A percentile compares a stretch with the other conserved stretches of the same genome.
Evolutionary conservation across 139 green algal species (phyloP).

Genomic region (Picochlorum costavermella): DNA sequence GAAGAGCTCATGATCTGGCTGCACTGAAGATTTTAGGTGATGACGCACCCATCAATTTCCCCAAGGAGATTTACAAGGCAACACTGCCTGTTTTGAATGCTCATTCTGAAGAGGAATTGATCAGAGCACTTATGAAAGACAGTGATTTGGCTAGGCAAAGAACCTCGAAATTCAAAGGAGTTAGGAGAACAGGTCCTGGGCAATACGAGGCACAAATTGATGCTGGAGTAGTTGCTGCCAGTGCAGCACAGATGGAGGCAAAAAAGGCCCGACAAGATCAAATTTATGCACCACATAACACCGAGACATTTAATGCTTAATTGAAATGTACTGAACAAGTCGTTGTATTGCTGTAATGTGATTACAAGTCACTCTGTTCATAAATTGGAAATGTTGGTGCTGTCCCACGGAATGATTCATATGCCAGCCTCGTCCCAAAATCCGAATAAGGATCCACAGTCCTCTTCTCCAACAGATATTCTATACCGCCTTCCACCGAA

Average conservation of each 20-base stretch:
- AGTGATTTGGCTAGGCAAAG: constrained; percentile 6
- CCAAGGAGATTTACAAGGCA: constrained; percentile 1
- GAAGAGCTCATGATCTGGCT: constrained; percentile 19
- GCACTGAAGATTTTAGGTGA: constrained; percentile 17
- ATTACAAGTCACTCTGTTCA: neutral
- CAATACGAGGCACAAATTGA: constrained; percentile 16
- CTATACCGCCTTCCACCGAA: constrained; percentile 57
- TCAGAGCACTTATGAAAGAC: constrained; percentile 21
- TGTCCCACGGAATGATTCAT: constrained; percentile 55
- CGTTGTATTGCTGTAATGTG: constrained; percentile 1
- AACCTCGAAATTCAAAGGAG: constrained; percentile 22
- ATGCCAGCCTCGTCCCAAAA: constrained; percentile 54
- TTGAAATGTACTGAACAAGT: neutral
- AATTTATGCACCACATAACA: constrained; percentile 1
- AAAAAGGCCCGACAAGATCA: neutral
- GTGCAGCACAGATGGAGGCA: neutral
- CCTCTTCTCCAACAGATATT: constrained; percentile 58
- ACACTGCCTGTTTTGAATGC: constrained; percentile 12
- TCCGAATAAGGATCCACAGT: constrained; percentile 74
- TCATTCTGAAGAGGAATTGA: constrained; percentile 12
- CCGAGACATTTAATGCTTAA: constrained; percentile 3
- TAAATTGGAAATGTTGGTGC: constrained; percentile 70
- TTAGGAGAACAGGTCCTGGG: constrained; percentile 4
- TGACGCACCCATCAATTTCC: constrained; percentile 16
- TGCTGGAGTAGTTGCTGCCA: neutral